phyloP scores from a whole-genome alignment of 1,139 yeast genomes.

The Ogataea hybrid region DNA sequence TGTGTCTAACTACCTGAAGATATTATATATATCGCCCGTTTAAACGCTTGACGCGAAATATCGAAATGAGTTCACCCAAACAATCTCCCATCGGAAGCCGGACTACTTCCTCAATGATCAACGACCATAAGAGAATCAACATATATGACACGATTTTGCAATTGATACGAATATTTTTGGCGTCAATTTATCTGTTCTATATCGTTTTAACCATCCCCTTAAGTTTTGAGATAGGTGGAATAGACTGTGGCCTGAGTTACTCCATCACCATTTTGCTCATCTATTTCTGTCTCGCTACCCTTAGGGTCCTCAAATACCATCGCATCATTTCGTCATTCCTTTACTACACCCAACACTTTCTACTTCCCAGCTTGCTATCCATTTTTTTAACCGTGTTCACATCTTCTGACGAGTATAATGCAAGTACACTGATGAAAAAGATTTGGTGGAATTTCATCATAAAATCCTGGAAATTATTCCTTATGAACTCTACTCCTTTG shows the following conservation, averaged over 20 bases:
- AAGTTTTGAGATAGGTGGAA: slow-evolving; percentile 95
- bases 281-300: slow-evolving; percentile 71
- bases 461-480: slow-evolving; percentile 64
- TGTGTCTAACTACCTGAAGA: too few species aligned
- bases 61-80: slow-evolving; percentile 1
- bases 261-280: slow-evolving; percentile 70
- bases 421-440: slow-evolving; percentile 19
- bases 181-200: slow-evolving; percentile 60
- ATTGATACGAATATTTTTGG: slow-evolving; percentile 37
- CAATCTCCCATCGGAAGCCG: slow-evolving; percentile 8
- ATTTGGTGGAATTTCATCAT: slow-evolving; percentile 38
- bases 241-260: slow-evolving; percentile 82
- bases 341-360: slow-evolving; percentile 77
- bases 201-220: slow-evolving; percentile 84
- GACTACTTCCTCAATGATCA: slow-evolving; percentile 3
- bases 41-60: background rate
- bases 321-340: slow-evolving; percentile 54
- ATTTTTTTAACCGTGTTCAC: slow-evolving; percentile 63
- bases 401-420: slow-evolving; percentile 24
- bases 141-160: slow-evolving; percentile 16
- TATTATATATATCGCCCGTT: too few species aligned
- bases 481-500: slow-evolving; percentile 80
- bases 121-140: slow-evolving; percentile 8
- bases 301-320: slow-evolving; percentile 51
- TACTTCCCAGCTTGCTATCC: slow-evolving; percentile 79